These are phyloP conservation scores for Juncus inflexus DNA, from an alignment of 176 grass and related monocot species.

Conservation along the genomic window DNA sequence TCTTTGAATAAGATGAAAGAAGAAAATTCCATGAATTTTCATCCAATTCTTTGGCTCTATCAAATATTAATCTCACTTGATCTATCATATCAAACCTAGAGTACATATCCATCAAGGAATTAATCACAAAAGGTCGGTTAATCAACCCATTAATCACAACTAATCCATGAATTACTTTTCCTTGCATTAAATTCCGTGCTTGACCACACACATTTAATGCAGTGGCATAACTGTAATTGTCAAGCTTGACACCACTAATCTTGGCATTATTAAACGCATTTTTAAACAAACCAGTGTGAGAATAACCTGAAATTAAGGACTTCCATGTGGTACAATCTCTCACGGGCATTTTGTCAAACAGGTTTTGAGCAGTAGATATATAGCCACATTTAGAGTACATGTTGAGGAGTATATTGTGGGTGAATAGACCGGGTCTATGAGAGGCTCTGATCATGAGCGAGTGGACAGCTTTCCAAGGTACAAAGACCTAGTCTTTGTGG, in stretches of 20 bases:
- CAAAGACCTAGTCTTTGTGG: constrained; percentile 39
- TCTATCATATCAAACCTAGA: constrained; percentile 60
- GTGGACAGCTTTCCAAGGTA: constrained; percentile 39
- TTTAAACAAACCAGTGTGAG: constrained; percentile 3
- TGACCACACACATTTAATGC: constrained; percentile 32
- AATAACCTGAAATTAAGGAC: constrained; percentile 46
- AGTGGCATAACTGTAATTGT: constrained; percentile 43
- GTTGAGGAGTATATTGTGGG: constrained; percentile 45
- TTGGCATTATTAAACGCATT: constrained; percentile 34
- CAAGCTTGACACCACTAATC: constrained; percentile 1
- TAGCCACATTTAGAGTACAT: constrained; percentile 38
- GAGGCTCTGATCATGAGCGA: constrained; percentile 64
- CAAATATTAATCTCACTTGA: constrained; percentile 73
- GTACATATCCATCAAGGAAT: constrained; percentile 72
- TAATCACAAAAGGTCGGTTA: constrained; percentile 39
- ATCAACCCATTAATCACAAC: constrained; percentile 46
- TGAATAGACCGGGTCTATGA: constrained; percentile 32
- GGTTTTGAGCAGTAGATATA: constrained; percentile 26
- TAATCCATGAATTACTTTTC: constrained; percentile 48
- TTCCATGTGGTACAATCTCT: constrained; percentile 59
- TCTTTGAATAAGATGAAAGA: constrained; percentile 37
- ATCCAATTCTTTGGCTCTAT: constrained; percentile 55
- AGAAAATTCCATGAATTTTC: constrained; percentile 73
- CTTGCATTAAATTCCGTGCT: constrained; percentile 23
- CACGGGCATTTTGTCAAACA: constrained; percentile 58